Percentiles rank a stretch among this genome's conserved stretches.
Evolutionary conservation across 2,329 filamentous ascomycete species (phyloP).

Genomic region (Seiridium cupressi): DNA sequence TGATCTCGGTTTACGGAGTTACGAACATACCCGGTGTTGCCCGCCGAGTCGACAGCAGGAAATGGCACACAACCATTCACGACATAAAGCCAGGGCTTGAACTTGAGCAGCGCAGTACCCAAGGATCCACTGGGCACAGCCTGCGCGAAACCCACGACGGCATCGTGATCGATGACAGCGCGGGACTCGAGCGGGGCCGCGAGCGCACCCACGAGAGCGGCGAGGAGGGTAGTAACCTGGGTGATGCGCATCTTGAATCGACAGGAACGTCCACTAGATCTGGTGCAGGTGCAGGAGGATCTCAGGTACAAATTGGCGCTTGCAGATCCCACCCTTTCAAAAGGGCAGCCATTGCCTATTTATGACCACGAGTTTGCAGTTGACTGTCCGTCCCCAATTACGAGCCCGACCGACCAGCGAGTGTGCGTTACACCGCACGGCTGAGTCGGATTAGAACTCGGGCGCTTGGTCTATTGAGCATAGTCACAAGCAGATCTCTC

Average conservation of each 20-base stretch:
- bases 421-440: background rate
- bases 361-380: background rate
- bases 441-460: background rate
- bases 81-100: conserved; percentile 51
- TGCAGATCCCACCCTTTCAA: background rate
- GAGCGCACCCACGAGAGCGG: conserved; percentile 9
- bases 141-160: conserved; percentile 50
- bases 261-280: background rate
- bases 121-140: conserved; percentile 44
- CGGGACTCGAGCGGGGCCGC: conserved; percentile 18
- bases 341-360: background rate
- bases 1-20: too few species aligned
- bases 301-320: background rate
- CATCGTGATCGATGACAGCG: conserved; percentile 25
- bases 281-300: background rate
- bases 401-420: background rate
- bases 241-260: conserved; percentile 13
- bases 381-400: background rate
- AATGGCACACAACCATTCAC: conserved; percentile 58
- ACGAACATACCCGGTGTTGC: conserved; percentile 26
- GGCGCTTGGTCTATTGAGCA: background rate
- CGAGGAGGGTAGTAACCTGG: conserved; percentile 9
- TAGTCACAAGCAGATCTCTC: background rate
- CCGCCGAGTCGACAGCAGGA: conserved; percentile 52
- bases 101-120: conserved; percentile 51